A percentile compares a stretch with the other conserved stretches of the same genome.
Evolutionary conservation across 129 eudicot species (phyloP).

Genomic region (Artemisia annua): DNA sequence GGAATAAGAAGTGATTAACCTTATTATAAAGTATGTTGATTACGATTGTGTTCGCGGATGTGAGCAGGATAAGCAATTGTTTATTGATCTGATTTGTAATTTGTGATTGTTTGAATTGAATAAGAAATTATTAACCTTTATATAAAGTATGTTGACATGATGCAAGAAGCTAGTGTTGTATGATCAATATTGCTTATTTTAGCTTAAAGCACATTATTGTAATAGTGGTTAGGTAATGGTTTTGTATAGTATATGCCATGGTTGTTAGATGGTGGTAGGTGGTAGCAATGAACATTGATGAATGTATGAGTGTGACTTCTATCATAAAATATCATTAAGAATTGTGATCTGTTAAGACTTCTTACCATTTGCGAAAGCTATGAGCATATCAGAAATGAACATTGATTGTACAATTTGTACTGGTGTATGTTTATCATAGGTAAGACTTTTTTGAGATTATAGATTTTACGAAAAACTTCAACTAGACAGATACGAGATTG

Average conservation of each 20-base stretch:
- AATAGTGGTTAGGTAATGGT: too few species aligned
- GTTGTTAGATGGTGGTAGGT: background rate
- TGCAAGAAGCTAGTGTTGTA: too few species aligned
- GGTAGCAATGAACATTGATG: too few species aligned
- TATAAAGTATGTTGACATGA: background rate
- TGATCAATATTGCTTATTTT: background rate
- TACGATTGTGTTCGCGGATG: background rate
- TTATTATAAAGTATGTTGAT: slow-evolving; percentile 11
- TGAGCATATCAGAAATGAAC: too few species aligned
- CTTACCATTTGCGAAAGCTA: too few species aligned
- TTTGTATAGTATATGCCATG: background rate
- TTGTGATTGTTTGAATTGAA: background rate
- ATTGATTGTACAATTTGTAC: background rate
- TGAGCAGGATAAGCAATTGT: background rate
- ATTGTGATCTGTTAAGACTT: too few species aligned
- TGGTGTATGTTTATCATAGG: background rate
- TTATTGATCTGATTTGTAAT: slow-evolving; percentile 21
- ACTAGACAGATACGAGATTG: too few species aligned
- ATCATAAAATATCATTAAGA: too few species aligned
- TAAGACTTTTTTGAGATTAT: background rate
- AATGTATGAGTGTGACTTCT: too few species aligned
- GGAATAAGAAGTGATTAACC: background rate
- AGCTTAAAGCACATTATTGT: background rate
- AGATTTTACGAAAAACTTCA: background rate
- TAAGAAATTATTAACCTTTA: background rate